Percentiles rank a stretch among this genome's conserved stretches.
These are phyloP conservation scores for Dendrobium officinale DNA, from an alignment of 106 monocot genomes.

Conservation along the genomic window DNA sequence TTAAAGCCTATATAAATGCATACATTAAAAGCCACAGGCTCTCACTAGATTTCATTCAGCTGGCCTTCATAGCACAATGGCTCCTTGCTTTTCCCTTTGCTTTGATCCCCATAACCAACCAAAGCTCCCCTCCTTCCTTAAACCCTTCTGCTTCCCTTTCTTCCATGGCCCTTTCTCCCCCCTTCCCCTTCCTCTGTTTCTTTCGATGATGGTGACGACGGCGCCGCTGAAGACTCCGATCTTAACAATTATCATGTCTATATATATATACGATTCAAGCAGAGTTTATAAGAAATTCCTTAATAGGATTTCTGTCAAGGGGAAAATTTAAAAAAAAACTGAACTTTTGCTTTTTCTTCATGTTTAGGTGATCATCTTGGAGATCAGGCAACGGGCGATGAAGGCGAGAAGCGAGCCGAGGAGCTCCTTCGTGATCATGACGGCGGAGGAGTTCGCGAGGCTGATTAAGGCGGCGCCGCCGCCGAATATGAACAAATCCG, in stretches of 20 bases:
- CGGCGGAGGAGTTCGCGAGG: conserved; percentile 14
- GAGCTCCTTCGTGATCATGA: not conserved
- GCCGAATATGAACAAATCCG: not conserved
- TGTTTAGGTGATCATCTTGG: conserved; percentile 30
- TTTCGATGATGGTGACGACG: conserved; percentile 22
- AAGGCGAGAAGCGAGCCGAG: conserved; percentile 13
- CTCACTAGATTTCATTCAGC: too few relatives aligned
- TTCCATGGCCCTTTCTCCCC: too few relatives aligned
- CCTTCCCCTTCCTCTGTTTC: conserved; percentile 15
- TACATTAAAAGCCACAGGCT: not conserved
- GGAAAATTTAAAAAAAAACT: too few relatives aligned
- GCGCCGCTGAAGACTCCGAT: conserved; percentile 4
- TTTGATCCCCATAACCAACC: conserved; percentile 11
- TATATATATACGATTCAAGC: not conserved
- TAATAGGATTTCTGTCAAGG: too few relatives aligned
- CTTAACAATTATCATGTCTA: conserved; percentile 36
- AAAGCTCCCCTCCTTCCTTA: conserved; percentile 21
- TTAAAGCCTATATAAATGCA: not conserved
- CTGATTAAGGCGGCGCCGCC: conserved; percentile 7
- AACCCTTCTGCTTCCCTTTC: conserved; percentile 21
- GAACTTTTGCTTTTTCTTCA: not conserved
- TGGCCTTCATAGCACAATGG: not conserved
- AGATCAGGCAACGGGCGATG: conserved; percentile 27
- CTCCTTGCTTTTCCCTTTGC: conserved; percentile 23
- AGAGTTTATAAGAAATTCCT: too few relatives aligned